Evolutionary conservation across 2,329 filamentous ascomycete genomes (phyloP), one percentile per base, ranked within the genome.

Genomic region (Cercospora sojina): DNA sequence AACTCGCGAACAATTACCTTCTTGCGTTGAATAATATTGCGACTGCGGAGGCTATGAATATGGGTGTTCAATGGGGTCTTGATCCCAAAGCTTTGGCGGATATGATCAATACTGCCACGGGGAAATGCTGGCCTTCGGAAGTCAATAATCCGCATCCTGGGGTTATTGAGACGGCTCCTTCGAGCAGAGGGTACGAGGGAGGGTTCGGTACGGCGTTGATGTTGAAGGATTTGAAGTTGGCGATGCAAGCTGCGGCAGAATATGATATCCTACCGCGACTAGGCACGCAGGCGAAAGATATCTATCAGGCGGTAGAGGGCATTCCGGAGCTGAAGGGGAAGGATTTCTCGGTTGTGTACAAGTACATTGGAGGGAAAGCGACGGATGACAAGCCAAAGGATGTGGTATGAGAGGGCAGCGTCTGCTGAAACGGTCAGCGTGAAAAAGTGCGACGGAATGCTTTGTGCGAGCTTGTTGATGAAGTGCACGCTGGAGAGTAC

Each of bases 1-100:
- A 99, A 81, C 85, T 99, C 32, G 93, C 94, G 62, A 99, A 99
- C 82, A 99, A 99, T 80, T 99, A 99, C 78, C 87, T 98, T 29
- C 84, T 99, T 3, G 94, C 93, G 3, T 88, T 98, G 72, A 96
- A 93, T 83, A 99, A 99, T 80, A 93, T 90, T 66, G 87, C 87
- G 2, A 87, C 86, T 0, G 86, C 86, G 3, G 87, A 90, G 74
- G 87, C 87, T 6, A 88, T 90, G 87, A 88, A 87, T 67, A 83
- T 90, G 76, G 87, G 87, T 4, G 82, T 88, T 41, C 81, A 83
- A 59, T 88, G 86, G 84, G 87, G 87, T 1, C 80, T 89, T 8
- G 84, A 89, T 64, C 83, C 87, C 0, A 86, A 85, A 67, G 88
- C 88, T 7, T 84, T 99, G 1, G 91, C 92, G 0, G 88, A 89